Evolutionary conservation across 176 grass and related monocot species (phyloP).

Genomic region (Oryza meyeriana): DNA sequence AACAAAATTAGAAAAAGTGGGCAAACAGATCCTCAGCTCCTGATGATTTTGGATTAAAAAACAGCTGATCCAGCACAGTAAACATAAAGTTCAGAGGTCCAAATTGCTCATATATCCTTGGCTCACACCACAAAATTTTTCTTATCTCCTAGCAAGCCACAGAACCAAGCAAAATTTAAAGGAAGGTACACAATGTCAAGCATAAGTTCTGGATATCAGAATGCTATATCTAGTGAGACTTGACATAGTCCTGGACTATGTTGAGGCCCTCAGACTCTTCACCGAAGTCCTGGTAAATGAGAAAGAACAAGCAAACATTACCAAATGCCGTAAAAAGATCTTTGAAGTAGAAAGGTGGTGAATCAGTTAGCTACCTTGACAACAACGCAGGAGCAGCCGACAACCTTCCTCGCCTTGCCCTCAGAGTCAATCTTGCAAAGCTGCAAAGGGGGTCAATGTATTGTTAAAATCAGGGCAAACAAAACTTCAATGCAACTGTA

Average conservation of each 20-base stretch:
- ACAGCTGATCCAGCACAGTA: conserved; percentile 4
- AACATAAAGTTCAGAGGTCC: conserved; percentile 22
- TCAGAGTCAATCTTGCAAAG: conserved; percentile 90
- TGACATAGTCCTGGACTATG: conserved; percentile 88
- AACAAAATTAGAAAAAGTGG: neutral
- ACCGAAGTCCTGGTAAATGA: conserved; percentile 62
- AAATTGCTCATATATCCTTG: conserved; percentile 1
- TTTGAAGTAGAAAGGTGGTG: neutral
- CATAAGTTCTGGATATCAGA: conserved; percentile 4
- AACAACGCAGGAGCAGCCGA: conserved; percentile 80
- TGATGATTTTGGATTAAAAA: conserved; percentile 19
- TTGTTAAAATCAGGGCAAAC: neutral
- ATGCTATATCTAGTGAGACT: conserved; percentile 48
- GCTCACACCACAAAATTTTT: conserved; percentile 20
- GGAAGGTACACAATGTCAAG: neutral
- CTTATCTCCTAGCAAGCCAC: conserved; percentile 9
- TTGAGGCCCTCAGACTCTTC: conserved; percentile 86
- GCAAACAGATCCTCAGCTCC: neutral
- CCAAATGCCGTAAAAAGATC: neutral
- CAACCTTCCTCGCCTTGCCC: conserved; percentile 85
- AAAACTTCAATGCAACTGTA: neutral
- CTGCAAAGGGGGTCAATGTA: neutral
- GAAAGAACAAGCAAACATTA: conserved; percentile 9
- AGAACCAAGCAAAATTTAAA: conserved; percentile 28
- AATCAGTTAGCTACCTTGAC: conserved; percentile 50